These are phyloP conservation scores for Iris pallida DNA, from an alignment of 116 monocot genomes.

Conservation along the genomic window DNA sequence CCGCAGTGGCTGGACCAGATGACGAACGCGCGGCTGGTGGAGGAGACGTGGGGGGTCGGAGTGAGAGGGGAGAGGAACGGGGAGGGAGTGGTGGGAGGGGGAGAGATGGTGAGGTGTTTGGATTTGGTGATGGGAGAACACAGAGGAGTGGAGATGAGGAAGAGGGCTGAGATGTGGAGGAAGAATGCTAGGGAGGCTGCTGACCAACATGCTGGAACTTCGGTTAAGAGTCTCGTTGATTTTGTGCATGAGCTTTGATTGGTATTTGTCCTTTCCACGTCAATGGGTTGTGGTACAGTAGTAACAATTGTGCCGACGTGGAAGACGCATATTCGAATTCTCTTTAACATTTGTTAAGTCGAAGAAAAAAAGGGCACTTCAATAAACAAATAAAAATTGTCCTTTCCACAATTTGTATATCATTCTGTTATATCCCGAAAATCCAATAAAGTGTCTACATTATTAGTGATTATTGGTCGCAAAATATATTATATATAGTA, in stretches of 20 bases:
- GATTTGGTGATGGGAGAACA: constrained; percentile 6
- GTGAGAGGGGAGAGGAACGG: background rate
- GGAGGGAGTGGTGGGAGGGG: background rate
- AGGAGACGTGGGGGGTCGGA: constrained; percentile 10
- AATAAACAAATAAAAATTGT: too few species aligned
- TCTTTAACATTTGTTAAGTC: too few species aligned
- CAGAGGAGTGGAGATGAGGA: background rate
- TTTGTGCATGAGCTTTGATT: background rate
- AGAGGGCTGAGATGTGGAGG: constrained; percentile 3
- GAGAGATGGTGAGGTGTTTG: background rate
- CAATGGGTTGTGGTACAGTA: too few species aligned
- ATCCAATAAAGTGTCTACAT: too few species aligned
- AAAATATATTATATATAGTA: too few species aligned
- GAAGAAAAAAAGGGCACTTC: too few species aligned
- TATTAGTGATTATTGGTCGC: too few species aligned
- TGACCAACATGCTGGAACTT: background rate
- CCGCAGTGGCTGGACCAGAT: constrained; percentile 38
- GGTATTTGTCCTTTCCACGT: too few species aligned
- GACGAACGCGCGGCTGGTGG: constrained; percentile 30
- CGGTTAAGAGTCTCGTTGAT: background rate
- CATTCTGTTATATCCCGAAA: too few species aligned
- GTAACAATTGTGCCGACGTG: too few species aligned
- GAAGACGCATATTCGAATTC: too few species aligned
- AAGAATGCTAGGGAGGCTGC: background rate
- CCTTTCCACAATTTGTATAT: too few species aligned